Conservation (phyloP, 1,284 basidiomycete genomes). For the Austropuccinia psidii region DNA sequence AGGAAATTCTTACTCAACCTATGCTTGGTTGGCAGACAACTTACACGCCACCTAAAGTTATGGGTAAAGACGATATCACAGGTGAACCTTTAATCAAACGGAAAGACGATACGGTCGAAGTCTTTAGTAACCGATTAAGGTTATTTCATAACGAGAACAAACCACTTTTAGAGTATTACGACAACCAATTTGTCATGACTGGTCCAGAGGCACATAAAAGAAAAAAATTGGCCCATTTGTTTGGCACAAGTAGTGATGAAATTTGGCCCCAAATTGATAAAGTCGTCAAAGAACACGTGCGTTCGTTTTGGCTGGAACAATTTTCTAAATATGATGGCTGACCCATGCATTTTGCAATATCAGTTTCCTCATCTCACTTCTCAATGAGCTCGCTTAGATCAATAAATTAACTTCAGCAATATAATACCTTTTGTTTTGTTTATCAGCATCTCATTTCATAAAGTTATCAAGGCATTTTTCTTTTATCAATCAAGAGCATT, state of each 20-base stretch:
- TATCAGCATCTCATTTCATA: no score
- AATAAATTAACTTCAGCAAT: no score
- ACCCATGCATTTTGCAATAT: no score
- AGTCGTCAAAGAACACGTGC: slow-evolving; percentile 46
- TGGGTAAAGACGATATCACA: slow-evolving; percentile 82
- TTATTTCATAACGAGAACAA: slow-evolving; percentile 82
- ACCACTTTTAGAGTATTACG: slow-evolving; percentile 73
- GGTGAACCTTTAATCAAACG: slow-evolving; percentile 82
- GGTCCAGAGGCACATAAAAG: not conserved
- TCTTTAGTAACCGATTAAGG: slow-evolving; percentile 68
- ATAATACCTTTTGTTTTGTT: no score
- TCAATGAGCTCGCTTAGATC: no score
- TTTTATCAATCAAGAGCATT: no score
- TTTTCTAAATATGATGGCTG: no score
- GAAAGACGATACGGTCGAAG: slow-evolving; percentile 84
- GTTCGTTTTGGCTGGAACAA: no score
- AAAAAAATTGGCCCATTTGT: slow-evolving; percentile 60
- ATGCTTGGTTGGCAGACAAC: slow-evolving; percentile 39
- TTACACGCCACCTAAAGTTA: slow-evolving; percentile 71
- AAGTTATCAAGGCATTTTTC: no score
- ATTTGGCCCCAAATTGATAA: slow-evolving; percentile 77
- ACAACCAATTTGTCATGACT: slow-evolving; percentile 51
- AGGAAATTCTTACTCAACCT: not conserved
- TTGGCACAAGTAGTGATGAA: slow-evolving; percentile 77
- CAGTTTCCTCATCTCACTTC: no score